Evolutionary conservation across 805 yeast species (phyloP).

Genomic region (Ascoidea tarda): DNA sequence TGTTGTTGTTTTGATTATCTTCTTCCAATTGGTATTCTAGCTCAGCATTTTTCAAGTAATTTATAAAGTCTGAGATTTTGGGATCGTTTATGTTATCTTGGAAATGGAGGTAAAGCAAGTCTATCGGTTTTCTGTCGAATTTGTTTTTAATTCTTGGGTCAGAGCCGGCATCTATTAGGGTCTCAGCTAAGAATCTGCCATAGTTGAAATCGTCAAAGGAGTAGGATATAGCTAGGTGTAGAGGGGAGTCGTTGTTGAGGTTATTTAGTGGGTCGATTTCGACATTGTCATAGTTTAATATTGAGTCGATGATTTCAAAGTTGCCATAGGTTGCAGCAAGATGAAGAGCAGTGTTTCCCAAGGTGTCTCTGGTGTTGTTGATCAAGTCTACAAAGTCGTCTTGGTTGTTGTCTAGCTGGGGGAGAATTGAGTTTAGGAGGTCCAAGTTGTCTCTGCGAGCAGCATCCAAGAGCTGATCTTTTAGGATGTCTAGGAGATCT

Average conservation of each 20-base stretch:
- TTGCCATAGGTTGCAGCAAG: conserved; percentile 71
- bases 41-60: background rate
- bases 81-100: background rate
- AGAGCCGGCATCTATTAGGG: conserved; percentile 82
- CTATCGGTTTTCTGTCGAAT: conserved; percentile 61
- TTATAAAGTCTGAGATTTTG: no score
- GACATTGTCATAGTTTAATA: conserved; percentile 80
- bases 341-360: conserved; percentile 74
- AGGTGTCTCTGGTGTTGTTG: conserved; percentile 59
- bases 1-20: background rate
- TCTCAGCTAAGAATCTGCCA: conserved; percentile 65
- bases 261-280: conserved; percentile 75
- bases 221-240: conserved; percentile 74
- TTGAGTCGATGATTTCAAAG: conserved; percentile 69
- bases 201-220: conserved; percentile 72
- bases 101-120: conserved; percentile 27
- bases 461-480: conserved; percentile 75
- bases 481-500: conserved; percentile 34
- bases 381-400: conserved; percentile 31
- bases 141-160: conserved; percentile 53
- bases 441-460: conserved; percentile 82
- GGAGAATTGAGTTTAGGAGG: conserved; percentile 43
- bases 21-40: background rate
- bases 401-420: conserved; percentile 21
- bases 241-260: conserved; percentile 72